Evolutionary conservation across 805 yeast species (phyloP).

Genomic region (Starmerella vitae): DNA sequence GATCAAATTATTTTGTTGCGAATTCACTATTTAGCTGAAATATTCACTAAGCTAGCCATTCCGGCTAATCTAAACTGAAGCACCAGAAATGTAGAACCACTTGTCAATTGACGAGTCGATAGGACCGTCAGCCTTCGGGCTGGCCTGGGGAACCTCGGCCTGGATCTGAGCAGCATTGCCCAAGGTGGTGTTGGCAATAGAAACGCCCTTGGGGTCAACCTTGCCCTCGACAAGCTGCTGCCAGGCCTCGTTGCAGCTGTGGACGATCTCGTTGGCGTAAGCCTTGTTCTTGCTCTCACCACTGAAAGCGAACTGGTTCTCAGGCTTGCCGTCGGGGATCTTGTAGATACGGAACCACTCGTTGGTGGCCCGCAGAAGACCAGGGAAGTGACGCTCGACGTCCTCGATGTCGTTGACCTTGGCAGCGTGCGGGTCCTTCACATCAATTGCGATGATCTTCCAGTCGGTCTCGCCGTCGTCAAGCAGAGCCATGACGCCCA

Average conservation of each 20-base stretch:
- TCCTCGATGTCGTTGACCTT: conserved; percentile 84
- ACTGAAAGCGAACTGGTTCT: conserved; percentile 89
- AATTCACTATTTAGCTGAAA: too few relatives aligned
- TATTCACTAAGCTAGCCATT: too few relatives aligned
- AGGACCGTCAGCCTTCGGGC: conserved; percentile 72
- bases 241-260: conserved; percentile 82
- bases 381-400: conserved; percentile 80
- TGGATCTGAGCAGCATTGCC: conserved; percentile 26
- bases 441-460: conserved; percentile 84
- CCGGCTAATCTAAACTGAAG: conserved; percentile 21
- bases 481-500: conserved; percentile 87
- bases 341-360: conserved; percentile 98
- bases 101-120: conserved; percentile 93
- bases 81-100: conserved; percentile 85
- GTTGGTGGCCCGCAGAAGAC: conserved; percentile 81
- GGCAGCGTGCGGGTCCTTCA: conserved; percentile 77
- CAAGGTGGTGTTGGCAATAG: conserved; percentile 65
- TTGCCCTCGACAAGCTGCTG: conserved; percentile 55
- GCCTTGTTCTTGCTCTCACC: conserved; percentile 81
- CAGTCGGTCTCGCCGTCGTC: conserved; percentile 98
- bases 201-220: conserved; percentile 50
- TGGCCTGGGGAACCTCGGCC: conserved; percentile 49
- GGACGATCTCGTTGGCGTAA: conserved; percentile 72
- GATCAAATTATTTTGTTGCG: too few relatives aligned
- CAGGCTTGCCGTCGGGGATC: conserved; percentile 95